phyloP scores from a whole-genome alignment of 805 yeast genomes.

The Saturnispora sanitii region DNA sequence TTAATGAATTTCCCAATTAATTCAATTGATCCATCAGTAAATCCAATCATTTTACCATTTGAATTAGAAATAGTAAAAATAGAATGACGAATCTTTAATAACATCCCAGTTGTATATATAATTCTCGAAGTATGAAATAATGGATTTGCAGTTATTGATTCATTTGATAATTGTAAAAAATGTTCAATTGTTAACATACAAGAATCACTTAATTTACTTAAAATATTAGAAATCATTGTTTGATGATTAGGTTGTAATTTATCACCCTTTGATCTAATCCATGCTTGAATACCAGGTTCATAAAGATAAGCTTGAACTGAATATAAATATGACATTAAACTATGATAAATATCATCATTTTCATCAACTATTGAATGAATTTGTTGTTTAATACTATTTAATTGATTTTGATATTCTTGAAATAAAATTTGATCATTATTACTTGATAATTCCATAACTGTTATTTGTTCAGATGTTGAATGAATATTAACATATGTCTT shows the following conservation, averaged over 20 bases:
- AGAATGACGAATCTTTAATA: constrained; percentile 45
- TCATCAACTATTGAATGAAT: constrained; percentile 24
- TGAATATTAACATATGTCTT: constrained; percentile 45
- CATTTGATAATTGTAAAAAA: constrained; percentile 34
- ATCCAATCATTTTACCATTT: constrained; percentile 33
- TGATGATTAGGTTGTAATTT: constrained; percentile 22
- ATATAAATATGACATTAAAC: constrained; percentile 40
- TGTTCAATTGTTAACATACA: constrained; percentile 43
- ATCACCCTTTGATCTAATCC: constrained; percentile 12
- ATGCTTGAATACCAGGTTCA: constrained; percentile 35
- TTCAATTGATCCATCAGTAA: constrained; percentile 35
- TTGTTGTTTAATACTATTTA: constrained; percentile 31
- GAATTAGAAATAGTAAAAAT: constrained; percentile 43
- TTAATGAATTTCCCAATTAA: constrained; percentile 20
- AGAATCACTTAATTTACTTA: constrained; percentile 36
- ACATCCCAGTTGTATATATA: constrained; percentile 57
- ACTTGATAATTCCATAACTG: constrained; percentile 22
- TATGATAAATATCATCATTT: constrained; percentile 29
- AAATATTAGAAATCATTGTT: constrained; percentile 12
- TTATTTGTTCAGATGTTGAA: constrained; percentile 29
- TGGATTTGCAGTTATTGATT: constrained; percentile 48
- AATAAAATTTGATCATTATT: constrained; percentile 31
- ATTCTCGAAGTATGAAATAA: constrained; percentile 46
- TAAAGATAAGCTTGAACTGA: constrained; percentile 59
- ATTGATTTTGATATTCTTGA: constrained; percentile 39